Evolutionary conservation across 1,139 yeast genomes (phyloP).

Genomic region (Pichia sp.): DNA sequence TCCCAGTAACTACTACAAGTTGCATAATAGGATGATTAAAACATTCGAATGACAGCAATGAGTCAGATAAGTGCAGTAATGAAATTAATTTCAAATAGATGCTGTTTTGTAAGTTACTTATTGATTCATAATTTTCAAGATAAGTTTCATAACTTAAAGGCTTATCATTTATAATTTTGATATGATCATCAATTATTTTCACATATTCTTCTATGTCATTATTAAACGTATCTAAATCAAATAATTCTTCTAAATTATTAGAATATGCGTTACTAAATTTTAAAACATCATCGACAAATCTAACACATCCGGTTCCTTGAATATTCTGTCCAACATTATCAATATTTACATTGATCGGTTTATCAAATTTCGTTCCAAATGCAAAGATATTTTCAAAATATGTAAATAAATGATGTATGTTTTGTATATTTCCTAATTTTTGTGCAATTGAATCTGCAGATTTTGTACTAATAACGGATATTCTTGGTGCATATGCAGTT

Average conservation of each 20-base stretch:
- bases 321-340: background rate
- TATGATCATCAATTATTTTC: conserved; percentile 16
- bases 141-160: conserved; percentile 2
- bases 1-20: conserved; percentile 54
- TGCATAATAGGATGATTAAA: conserved; percentile 87
- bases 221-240: conserved; percentile 16
- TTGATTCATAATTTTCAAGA: background rate
- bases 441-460: conserved; percentile 13
- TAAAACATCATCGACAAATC: conserved; percentile 14
- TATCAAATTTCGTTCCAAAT: conserved; percentile 14
- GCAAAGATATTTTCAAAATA: conserved; percentile 25
- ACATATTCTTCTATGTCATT: conserved; percentile 19
- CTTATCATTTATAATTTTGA: background rate
- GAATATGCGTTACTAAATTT: background rate
- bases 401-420: conserved; percentile 16
- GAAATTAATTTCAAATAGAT: conserved; percentile 58
- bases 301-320: conserved; percentile 11
- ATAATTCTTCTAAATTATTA: conserved; percentile 20
- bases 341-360: background rate
- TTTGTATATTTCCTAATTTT: conserved; percentile 4
- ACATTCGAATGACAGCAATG: conserved; percentile 76
- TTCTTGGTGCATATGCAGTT: conserved; percentile 17
- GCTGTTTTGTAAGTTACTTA: conserved; percentile 32
- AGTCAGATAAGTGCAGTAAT: conserved; percentile 51
- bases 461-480: conserved; percentile 13